Percentiles rank a stretch among this genome's conserved stretches.
These are phyloP conservation scores for Oryza australiensis DNA, from an alignment of 176 grass and related monocot species.

Conservation along the genomic window DNA sequence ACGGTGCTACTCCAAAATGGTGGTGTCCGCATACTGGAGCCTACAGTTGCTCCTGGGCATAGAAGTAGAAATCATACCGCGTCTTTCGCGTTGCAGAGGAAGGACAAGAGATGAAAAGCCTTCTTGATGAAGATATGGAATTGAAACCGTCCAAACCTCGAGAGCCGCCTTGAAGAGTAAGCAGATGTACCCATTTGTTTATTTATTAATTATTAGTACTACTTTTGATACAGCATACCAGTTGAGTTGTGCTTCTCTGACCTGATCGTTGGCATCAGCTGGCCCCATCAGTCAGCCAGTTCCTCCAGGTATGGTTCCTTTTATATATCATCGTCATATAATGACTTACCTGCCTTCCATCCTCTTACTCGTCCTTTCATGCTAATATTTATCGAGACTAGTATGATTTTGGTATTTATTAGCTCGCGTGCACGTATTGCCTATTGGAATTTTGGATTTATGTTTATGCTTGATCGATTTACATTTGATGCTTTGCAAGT, in stretches of 20 bases:
- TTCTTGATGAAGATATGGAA: neutral
- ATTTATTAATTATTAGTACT: neutral
- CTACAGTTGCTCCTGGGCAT: constrained; percentile 7
- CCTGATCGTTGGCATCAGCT: neutral
- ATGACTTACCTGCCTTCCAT: neutral
- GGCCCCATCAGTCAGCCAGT: constrained; percentile 34
- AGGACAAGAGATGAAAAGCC: constrained; percentile 19
- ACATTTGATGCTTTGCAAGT: constrained; percentile 27
- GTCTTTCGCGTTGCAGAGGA: constrained; percentile 6
- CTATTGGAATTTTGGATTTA: neutral
- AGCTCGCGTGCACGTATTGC: constrained; percentile 34
- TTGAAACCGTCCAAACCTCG: constrained; percentile 41
- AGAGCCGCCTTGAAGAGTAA: constrained; percentile 20
- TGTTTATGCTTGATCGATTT: neutral
- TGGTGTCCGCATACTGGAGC: neutral
- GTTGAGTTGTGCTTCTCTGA: constrained; percentile 29
- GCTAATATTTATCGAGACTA: neutral
- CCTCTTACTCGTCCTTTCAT: neutral
- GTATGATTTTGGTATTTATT: constrained; percentile 1
- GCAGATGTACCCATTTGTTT: neutral
- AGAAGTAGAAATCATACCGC: constrained; percentile 16
- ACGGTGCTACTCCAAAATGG: neutral
- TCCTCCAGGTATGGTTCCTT: neutral
- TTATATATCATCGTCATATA: neutral
- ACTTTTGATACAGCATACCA: neutral